These are phyloP conservation scores for Medicago lupulina DNA, from an alignment of 306 rosid species.

Conservation along the genomic window DNA sequence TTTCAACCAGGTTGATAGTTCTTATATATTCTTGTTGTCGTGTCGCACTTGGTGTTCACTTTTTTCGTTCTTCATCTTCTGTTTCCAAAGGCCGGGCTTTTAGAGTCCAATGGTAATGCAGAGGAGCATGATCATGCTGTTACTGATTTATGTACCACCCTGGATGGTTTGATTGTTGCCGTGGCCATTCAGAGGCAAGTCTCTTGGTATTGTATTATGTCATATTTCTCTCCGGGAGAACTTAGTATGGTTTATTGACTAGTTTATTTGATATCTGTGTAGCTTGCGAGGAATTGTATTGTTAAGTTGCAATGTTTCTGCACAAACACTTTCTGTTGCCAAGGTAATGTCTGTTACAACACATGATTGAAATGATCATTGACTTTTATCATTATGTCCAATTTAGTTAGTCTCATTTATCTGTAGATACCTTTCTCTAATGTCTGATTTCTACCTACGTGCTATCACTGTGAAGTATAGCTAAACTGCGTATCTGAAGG, in stretches of 20 bases:
- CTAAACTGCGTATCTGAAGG: conserved; percentile 1
- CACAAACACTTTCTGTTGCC: conserved; percentile 60
- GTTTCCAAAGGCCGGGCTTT: conserved; percentile 81
- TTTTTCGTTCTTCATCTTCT: conserved; percentile 41
- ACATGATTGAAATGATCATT: conserved; percentile 30
- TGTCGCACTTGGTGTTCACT: conserved; percentile 40
- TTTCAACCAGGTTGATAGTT: conserved; percentile 4
- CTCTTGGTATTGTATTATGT: conserved; percentile 16
- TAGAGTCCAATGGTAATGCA: conserved; percentile 62
- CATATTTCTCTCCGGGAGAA: conserved; percentile 20
- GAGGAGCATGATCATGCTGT: conserved; percentile 65
- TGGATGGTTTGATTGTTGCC: conserved; percentile 73
- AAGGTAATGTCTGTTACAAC: conserved; percentile 58
- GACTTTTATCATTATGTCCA: conserved; percentile 24
- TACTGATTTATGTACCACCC: conserved; percentile 67
- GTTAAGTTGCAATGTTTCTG: conserved; percentile 64
- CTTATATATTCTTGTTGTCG: conserved; percentile 6
- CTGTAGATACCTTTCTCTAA: not conserved
- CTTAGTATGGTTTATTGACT: conserved; percentile 29
- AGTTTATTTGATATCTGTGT: conserved; percentile 39
- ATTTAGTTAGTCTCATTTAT: conserved; percentile 5
- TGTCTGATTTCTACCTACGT: not conserved
- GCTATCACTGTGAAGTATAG: conserved; percentile 12
- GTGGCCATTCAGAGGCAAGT: conserved; percentile 87
- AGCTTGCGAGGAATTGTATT: conserved; percentile 87